phyloP scores from a whole-genome alignment of 2,329 filamentous ascomycete genomes.

The Hypoxylon sp. region DNA sequence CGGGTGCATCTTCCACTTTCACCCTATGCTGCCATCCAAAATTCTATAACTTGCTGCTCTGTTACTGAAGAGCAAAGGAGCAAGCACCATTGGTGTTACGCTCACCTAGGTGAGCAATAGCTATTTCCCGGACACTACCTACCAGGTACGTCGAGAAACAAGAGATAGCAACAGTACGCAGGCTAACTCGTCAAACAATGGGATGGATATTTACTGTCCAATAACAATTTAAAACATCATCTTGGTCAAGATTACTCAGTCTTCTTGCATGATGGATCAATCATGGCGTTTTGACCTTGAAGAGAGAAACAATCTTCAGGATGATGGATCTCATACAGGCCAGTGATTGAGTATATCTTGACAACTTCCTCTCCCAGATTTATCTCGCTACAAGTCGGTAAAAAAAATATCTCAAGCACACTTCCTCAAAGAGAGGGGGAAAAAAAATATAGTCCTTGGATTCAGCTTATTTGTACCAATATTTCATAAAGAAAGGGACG shows the following conservation, averaged over 20 bases:
- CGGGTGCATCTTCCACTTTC: no score
- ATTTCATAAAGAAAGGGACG: no score
- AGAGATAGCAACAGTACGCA: not conserved
- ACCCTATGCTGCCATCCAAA: no score
- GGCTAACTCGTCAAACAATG: not conserved
- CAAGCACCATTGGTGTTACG: not conserved
- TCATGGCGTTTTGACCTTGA: not conserved
- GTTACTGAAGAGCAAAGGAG: no score
- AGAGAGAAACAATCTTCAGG: not conserved
- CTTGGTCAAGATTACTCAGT: not conserved
- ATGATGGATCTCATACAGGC: no score
- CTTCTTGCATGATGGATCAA: not conserved
- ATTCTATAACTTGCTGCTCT: no score
- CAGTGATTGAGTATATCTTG: no score
- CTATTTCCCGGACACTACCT: not conserved
- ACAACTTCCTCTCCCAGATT: not conserved
- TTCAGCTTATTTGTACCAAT: no score
- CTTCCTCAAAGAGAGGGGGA: no score
- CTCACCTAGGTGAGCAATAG: not conserved
- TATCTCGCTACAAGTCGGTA: not conserved
- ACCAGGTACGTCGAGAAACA: not conserved
- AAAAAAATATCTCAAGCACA: not conserved
- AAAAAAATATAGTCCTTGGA: not conserved
- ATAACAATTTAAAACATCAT: not conserved
- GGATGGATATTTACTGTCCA: not conserved